Base-by-base conservation (phyloP, 345 rosid genomes). In the Arabidopsis suecica region DNA sequence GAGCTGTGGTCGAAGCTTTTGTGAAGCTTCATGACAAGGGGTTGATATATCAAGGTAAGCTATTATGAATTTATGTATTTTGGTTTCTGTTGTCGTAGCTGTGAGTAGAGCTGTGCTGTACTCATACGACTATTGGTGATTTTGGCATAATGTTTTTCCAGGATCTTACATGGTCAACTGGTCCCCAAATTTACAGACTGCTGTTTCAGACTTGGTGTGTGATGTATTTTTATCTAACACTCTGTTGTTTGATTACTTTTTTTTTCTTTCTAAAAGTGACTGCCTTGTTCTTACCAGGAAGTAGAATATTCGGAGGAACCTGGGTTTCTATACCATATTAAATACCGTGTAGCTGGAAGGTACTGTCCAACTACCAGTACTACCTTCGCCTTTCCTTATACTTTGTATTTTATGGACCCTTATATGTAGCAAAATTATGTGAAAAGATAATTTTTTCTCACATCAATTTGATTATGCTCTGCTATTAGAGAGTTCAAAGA, bases 131-230 rank as follows among this genome's bases (percentile, higher is more conserved):
- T 22, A 36, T 57, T 42, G 55, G 62, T 74, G 54, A 45, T 78
- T 41, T 14, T 59, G 71, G 37, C 65, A 54, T 79, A 44, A 67
- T 73, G 32, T 38, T 61, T 34, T 68, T 73, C 22, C 82, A 94
- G 98, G 98, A 54, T 89, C 97, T 71, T 94, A 94, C 87, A 82
- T 94, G 93, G 98, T 94, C 81, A 94, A 94, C 83, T 94, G 98
- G 98, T 94, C 98, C 53, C 98, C 98, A 38, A 89, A 85, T 81
- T 85, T 94, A 73, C 98, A 94, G 86, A 94, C 98, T 71, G 98
- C 98, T 22, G 98, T 94, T 80, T 94, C 98, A 66, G 98, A 94
- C 80, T 82, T 94, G 91, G 98, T 94, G 81, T 80, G 90, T 81
- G 85, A 49, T 69, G 68, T 71, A 61, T 72, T 66, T 66, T 72